Evolutionary conservation across 176 grass and related monocot genomes (phyloP).

Genomic region (Zizania latifolia): DNA sequence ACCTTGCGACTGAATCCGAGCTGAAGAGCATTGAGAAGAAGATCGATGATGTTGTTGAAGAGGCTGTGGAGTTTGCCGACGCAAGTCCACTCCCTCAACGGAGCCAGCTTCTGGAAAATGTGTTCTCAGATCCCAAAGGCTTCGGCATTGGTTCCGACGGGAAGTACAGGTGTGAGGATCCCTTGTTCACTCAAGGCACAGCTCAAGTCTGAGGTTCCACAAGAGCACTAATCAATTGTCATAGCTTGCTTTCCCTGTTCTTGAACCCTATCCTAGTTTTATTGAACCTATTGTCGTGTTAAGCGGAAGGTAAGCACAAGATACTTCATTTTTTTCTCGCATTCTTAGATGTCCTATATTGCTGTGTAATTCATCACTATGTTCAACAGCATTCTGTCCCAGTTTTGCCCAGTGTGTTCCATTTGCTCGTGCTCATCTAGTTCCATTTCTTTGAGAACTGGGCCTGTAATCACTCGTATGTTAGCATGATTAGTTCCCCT

Average conservation of each 20-base stretch:
- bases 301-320: constrained; percentile 19
- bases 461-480: not conserved
- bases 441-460: not conserved
- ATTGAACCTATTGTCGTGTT: constrained; percentile 1
- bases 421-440: not conserved
- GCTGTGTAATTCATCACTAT: not conserved
- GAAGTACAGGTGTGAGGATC: constrained; percentile 89
- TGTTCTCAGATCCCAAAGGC: constrained; percentile 84
- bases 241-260: constrained; percentile 3
- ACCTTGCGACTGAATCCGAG: constrained; percentile 66
- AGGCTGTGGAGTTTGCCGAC: constrained; percentile 90
- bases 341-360: constrained; percentile 3
- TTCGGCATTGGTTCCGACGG: constrained; percentile 94
- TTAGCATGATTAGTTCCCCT: not conserved
- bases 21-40: constrained; percentile 82
- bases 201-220: constrained; percentile 64
- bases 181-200: constrained; percentile 79
- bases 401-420: constrained; percentile 9
- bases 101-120: constrained; percentile 85
- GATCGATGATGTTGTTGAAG: constrained; percentile 77
- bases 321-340: constrained; percentile 13
- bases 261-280: constrained; percentile 32
- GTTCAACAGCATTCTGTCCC: not conserved
- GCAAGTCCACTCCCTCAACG: constrained; percentile 74
- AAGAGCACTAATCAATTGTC: not conserved